phyloP scores from a whole-genome alignment of 441 rosid species.

The Jatropha podagrica region DNA sequence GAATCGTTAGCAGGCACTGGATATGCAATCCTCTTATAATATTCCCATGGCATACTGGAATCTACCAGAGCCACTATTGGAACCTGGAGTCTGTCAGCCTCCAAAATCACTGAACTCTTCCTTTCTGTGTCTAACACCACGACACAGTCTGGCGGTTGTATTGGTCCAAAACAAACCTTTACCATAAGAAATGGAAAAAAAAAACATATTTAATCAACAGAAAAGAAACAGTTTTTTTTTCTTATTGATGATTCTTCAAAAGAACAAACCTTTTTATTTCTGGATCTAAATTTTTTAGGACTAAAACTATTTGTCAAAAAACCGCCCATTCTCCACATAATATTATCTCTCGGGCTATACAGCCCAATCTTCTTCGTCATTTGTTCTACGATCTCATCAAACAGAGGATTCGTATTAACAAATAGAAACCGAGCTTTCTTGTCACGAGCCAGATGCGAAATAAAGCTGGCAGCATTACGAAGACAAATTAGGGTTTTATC shows the following conservation, averaged over 20 bases:
- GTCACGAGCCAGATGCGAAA: conserved; percentile 60
- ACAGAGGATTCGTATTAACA: conserved; percentile 89
- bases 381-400: conserved; percentile 80
- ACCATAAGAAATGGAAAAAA: not conserved
- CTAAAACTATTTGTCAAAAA: conserved; percentile 84
- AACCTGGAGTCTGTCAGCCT: conserved; percentile 77
- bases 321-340: conserved; percentile 80
- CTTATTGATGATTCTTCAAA: not conserved
- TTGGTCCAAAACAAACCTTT: conserved; percentile 80
- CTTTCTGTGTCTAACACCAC: conserved; percentile 88
- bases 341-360: conserved; percentile 59
- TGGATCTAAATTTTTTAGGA: conserved; percentile 88
- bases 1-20: conserved; percentile 96
- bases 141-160: conserved; percentile 88
- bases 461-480: conserved; percentile 81
- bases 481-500: conserved; percentile 91
- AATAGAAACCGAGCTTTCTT: conserved; percentile 63
- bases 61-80: conserved; percentile 92
- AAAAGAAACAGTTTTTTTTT: not conserved
- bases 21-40: conserved; percentile 69
- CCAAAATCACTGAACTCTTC: conserved; percentile 77
- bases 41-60: conserved; percentile 82
- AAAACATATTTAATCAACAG: not conserved
- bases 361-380: conserved; percentile 75
- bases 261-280: conserved; percentile 73